Conservation (phyloP, 805 yeast genomes). For the Starmerella apis region DNA sequence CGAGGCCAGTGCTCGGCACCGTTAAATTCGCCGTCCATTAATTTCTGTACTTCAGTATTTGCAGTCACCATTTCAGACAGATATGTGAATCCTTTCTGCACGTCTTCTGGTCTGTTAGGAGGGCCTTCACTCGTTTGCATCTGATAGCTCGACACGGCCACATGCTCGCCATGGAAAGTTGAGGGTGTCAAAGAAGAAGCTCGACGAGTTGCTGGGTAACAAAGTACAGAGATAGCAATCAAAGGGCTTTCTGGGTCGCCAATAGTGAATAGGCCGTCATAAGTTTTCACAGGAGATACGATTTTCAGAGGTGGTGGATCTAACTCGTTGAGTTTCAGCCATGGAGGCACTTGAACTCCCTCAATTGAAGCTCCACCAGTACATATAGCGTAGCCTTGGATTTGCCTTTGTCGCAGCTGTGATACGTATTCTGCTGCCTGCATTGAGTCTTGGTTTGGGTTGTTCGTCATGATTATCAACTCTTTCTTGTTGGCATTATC, state of each 20-base stretch:
- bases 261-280: slow-evolving; percentile 18
- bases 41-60: slow-evolving; percentile 10
- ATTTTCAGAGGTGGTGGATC: not conserved
- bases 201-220: slow-evolving; percentile 15
- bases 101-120: not conserved
- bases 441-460: not conserved
- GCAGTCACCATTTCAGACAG: slow-evolving; percentile 14
- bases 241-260: slow-evolving; percentile 18
- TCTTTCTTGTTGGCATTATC: not conserved
- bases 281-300: slow-evolving; percentile 6
- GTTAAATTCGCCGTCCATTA: slow-evolving; percentile 21
- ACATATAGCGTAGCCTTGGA: not conserved
- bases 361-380: not conserved
- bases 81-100: slow-evolving; percentile 17
- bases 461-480: not conserved
- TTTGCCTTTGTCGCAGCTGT: not conserved
- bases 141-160: slow-evolving; percentile 11
- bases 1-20: slow-evolving; percentile 17
- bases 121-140: slow-evolving; percentile 15
- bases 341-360: not conserved
- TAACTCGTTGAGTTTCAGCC: not conserved
- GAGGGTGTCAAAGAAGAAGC: slow-evolving; percentile 5
- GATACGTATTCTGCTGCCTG: not conserved
- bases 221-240: slow-evolving; percentile 3
- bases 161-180: slow-evolving; percentile 6